Evolutionary conservation across 352 stramenopile genomes (phyloP).

Genomic region (Pythium graminicola): DNA sequence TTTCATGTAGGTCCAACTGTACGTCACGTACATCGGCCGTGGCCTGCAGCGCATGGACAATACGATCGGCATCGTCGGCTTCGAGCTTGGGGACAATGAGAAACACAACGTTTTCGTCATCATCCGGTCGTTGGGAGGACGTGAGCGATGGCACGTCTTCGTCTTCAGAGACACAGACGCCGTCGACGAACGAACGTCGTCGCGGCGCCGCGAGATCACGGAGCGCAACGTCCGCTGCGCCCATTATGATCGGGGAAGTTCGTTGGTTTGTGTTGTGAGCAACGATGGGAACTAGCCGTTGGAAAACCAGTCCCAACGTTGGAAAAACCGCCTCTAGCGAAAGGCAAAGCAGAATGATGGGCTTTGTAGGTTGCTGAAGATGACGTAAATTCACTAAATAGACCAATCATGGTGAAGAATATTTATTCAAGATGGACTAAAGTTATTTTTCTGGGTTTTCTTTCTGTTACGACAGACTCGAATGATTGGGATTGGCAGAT

Average conservation of each 20-base stretch:
- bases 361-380: constrained; percentile 8
- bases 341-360: constrained; percentile 4
- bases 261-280: neutral
- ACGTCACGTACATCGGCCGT: constrained; percentile 36
- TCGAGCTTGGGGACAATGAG: constrained; percentile 53
- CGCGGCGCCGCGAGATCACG: constrained; percentile 12
- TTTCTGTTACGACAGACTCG: neutral
- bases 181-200: constrained; percentile 27
- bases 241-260: neutral
- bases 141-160: constrained; percentile 71
- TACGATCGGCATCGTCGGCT: constrained; percentile 22
- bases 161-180: constrained; percentile 48
- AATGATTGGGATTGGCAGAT: too few species aligned
- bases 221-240: neutral
- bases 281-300: neutral
- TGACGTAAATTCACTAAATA: neutral
- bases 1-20: constrained; percentile 56
- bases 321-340: neutral
- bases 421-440: neutral
- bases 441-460: neutral
- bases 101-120: constrained; percentile 66
- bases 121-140: constrained; percentile 39
- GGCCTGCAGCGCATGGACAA: constrained; percentile 32
- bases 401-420: neutral
- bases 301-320: constrained; percentile 9